A percentile compares a stretch with the other conserved stretches of the same genome.
These are phyloP conservation scores for Macadamia integrifolia DNA, from an alignment of 164 flowering plant species.

Conservation along the genomic window DNA sequence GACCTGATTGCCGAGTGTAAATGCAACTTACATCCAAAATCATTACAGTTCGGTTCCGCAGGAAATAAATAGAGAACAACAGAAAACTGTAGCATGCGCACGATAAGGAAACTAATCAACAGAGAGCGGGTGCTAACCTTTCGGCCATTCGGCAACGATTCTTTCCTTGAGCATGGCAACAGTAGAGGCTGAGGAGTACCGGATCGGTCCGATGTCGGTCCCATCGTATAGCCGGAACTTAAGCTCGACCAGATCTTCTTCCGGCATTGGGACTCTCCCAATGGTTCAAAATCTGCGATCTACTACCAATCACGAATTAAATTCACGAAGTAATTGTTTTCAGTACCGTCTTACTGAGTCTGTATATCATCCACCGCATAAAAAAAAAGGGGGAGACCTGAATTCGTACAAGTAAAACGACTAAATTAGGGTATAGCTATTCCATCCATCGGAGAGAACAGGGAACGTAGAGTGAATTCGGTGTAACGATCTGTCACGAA, in stretches of 20 bases:
- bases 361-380: neutral
- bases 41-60: too few relatives aligned
- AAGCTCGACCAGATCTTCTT: constrained; percentile 55
- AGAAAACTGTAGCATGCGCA: neutral
- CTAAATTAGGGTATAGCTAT: neutral
- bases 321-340: neutral
- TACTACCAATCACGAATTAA: neutral
- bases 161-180: constrained; percentile 63
- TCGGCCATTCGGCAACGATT: constrained; percentile 60
- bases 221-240: constrained; percentile 61
- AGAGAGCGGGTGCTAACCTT: constrained; percentile 27
- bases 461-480: neutral
- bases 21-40: too few relatives aligned
- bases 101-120: neutral
- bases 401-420: neutral
- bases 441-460: neutral
- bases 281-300: neutral
- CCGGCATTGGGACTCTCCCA: constrained; percentile 38
- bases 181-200: constrained; percentile 49
- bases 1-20: too few relatives aligned
- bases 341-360: neutral
- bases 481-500: neutral
- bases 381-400: neutral
- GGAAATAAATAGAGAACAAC: neutral
- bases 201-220: constrained; percentile 60